Base-by-base conservation (phyloP, 164 flowering plant genomes). In the Sextonia rubra region DNA sequence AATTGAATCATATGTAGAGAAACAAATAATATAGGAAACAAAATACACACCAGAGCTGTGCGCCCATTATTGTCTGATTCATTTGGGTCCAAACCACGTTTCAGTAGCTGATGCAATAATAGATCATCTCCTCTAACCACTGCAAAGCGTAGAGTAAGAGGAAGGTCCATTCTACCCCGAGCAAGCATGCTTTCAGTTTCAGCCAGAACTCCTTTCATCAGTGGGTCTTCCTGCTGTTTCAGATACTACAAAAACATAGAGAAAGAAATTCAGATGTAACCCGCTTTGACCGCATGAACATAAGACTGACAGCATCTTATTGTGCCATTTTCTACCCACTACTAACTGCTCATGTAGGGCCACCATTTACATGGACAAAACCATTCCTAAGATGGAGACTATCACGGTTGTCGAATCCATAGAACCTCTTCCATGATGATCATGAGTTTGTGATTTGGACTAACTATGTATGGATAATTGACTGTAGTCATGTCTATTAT, bases 151-250 rank as follows among this genome's bases (percentile, higher is more conserved):
- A 95, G 80, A 76, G 87, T 91, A 37, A 96, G 88, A 47, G 97
- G 98, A 65, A 95, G 84, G 80, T 96, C 97, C 88, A 92, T 77
- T 80, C 93, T 86, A 47, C 98, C 99, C 65, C 85, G 86, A 71
- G 97, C 89, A 29, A 93, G 80, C 99, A 94, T 90, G 81, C 80
- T 88, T 86, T 91, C 92, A 29, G 89, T 90, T 79, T 94, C 99
- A 66, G 80, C 20, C 66, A 92, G 75, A 72, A 93, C 83, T 64
- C 83, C 88, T 75, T 88, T 86, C 95, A 91, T 93, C n/a, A 83
- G 73, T 37, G 97, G 97, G 55, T 90, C 90, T 52, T 86, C 85
- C 49, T 74, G 23, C 11, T 86, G 90, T 77, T 90, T 91, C 89
- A 96, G 80, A 79, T 87, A 91, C 99, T 96, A 87, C 73, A 47